Base-by-base conservation (phyloP, 2,329 filamentous ascomycete species). In the Colletotrichum lentis region DNA sequence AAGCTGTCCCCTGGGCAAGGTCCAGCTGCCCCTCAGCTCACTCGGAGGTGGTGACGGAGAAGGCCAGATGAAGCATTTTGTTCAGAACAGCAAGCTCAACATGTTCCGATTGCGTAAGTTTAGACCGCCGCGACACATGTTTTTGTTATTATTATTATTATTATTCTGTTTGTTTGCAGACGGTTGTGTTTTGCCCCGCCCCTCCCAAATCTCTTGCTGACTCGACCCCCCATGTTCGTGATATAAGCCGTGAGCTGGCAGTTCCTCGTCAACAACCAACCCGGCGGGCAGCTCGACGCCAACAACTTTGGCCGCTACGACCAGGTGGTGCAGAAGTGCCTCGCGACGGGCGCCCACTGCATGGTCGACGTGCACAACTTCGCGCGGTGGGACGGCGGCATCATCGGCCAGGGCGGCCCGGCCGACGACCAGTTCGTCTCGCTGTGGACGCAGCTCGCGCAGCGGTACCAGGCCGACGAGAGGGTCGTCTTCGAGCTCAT, bases 361-460 rank as follows among this genome's bases (percentile, higher is more conserved):
- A 85, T 90, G 73, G 79, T 90, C 62, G 87, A 90, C 65, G 75
- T 86, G 35, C 84, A 87, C 78, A 87, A 86, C 76, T 87, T 82
- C 76, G 88, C 83, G 0, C 82, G 88, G 55, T 90, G 85, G 82
- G 84, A 91, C 71, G 85, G 85, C 16, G 76, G 77, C 3, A 87
- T 91, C 70, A 84, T 91, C 64, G 89, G 89, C 1, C 88, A 91
- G 73, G 88, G 88, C 24, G 89, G 88, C 0, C 88, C 88, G 0
- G 83, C 82, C 0, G 83, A 90, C 73, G 84, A 82, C 12, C 77
- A 87, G 16, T 88, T 91, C 71, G 84, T 82, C 3, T 79, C 78
- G 49, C 76, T 91, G 5, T 91, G 89, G 89, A 76, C 74, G 1
- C 80, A 85, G 66, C 76, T 89, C 5, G 89, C 89, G 1, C 80